Percentiles rank a stretch among this genome's conserved stretches.
phyloP scores from a whole-genome alignment of 257 asterid genomes.

The Leonotis leonurus region DNA sequence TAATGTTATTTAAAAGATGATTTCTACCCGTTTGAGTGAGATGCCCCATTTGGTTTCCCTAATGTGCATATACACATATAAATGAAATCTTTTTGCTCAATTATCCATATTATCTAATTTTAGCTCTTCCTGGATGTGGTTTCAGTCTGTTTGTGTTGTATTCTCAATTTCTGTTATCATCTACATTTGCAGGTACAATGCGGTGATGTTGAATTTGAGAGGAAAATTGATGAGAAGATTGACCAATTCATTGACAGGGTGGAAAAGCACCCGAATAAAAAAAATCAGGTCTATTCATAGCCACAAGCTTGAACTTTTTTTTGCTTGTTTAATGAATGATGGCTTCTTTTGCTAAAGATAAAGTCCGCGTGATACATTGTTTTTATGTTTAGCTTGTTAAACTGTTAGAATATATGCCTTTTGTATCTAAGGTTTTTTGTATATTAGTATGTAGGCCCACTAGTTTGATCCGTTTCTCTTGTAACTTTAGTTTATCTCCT shows the following conservation, averaged over 20 bases:
- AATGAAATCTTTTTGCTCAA: not conserved
- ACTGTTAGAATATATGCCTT: too few relatives aligned
- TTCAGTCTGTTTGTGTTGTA: not conserved
- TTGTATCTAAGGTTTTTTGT: too few relatives aligned
- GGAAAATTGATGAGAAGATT: constrained; percentile 81
- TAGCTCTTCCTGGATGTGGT: not conserved
- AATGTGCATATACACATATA: not conserved
- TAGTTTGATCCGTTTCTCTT: too few relatives aligned
- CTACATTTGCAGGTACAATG: constrained; percentile 67
- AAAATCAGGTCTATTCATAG: constrained; percentile 66
- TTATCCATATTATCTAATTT: not conserved
- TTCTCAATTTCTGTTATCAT: not conserved
- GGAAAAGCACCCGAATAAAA: constrained; percentile 91
- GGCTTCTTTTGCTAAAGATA: not conserved
- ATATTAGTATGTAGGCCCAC: too few relatives aligned
- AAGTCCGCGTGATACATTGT: not conserved
- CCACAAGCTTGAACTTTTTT: constrained; percentile 8
- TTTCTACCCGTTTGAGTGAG: not conserved
- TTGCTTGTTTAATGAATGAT: not conserved
- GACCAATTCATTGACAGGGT: constrained; percentile 82
- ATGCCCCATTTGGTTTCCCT: not conserved
- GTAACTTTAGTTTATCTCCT: too few relatives aligned
- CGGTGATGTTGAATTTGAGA: constrained; percentile 74
- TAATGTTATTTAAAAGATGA: not conserved
- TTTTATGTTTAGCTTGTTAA: not conserved